phyloP scores from a whole-genome alignment of 2,329 filamentous ascomycete species.

The Pseudogymnoascus sp. region DNA sequence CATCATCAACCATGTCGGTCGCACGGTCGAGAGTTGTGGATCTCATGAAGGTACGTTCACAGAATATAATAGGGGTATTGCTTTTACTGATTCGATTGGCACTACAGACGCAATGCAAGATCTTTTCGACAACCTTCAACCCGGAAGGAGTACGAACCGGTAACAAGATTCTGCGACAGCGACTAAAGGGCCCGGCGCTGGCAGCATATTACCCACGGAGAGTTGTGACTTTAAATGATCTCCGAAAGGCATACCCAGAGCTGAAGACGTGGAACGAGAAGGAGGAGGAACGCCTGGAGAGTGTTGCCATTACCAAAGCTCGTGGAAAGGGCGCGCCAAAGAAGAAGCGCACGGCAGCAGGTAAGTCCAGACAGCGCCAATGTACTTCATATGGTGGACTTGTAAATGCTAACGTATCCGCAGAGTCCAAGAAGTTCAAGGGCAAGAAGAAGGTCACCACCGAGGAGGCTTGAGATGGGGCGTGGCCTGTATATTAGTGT shows the following conservation, averaged over 20 bases:
- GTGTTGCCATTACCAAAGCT: slow-evolving; percentile 61
- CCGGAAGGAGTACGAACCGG: slow-evolving; percentile 74
- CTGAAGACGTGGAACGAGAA: slow-evolving; percentile 65
- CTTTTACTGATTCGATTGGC: slow-evolving; percentile 12
- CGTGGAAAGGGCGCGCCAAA: slow-evolving; percentile 84
- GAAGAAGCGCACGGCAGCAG: slow-evolving; percentile 66
- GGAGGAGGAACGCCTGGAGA: slow-evolving; percentile 73
- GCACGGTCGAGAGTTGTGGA: slow-evolving; percentile 57
- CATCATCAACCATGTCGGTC: slow-evolving; percentile 48
- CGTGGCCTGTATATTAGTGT: slow-evolving; percentile 20
- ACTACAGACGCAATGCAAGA: slow-evolving; percentile 72
- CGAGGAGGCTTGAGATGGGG: neutral
- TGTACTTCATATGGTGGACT: neutral
- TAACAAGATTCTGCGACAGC: slow-evolving; percentile 86
- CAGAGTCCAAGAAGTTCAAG: slow-evolving; percentile 40
- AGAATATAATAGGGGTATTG: neutral
- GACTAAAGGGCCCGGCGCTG: slow-evolving; percentile 74
- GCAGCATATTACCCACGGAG: slow-evolving; percentile 83
- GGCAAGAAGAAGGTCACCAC: slow-evolving; percentile 34
- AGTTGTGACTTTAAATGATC: slow-evolving; percentile 54
- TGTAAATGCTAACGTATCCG: slow-evolving; percentile 12
- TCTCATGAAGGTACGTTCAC: slow-evolving; percentile 63
- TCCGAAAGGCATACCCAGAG: slow-evolving; percentile 57
- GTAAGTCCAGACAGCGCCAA: slow-evolving; percentile 22
- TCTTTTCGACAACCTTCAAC: slow-evolving; percentile 90